Base-by-base conservation (phyloP, 345 rosid genomes). In the Streptanthus diversifolius region DNA sequence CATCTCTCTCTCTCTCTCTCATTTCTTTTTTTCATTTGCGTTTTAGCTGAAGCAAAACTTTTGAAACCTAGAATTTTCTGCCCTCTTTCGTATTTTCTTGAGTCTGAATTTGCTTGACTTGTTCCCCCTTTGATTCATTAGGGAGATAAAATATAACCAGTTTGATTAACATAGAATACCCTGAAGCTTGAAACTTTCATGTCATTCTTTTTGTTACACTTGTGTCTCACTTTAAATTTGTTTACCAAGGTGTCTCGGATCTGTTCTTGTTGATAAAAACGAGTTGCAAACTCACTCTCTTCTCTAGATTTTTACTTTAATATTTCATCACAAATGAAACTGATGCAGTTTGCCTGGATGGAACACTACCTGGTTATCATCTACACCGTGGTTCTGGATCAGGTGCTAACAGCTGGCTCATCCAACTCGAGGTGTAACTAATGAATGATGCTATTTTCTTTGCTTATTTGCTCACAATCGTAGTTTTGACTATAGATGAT, bases 291-390 rank as follows among this genome's bases (percentile, higher is more conserved):
- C 32, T 29, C 32, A 29, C 7, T 5, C 32, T 29, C 7, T 29
- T 29, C 32, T 29, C 32, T 29, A 29, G 7, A 29, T 29, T 29
- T 29, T 29, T 29, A 5, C 32, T 6, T 49, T 21, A 15, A 44
- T 17, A 7, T 15, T 43, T 44, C 45, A 32, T 45, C n/a, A 17
- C 60, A 39, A 47, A 18, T 25, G 24, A 12, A 12, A 5, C 11
- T 25, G 69, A 14, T 45, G 73, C 85, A 90, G 97, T 92, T 30
- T 92, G 98, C 43, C 67, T 90, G 75, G 98, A 92, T 83, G 95
- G 98, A 63, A 88, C 95, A 39, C 57, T 80, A 58, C 98, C 98
- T 39, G 98, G 93, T 62, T 92, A 92, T 75, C 98, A 92, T 84
- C 29, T 88, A 51, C 85, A 90, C 69, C 81, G 58, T 10, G 98